phyloP scores from a whole-genome alignment of 805 yeast genomes.

The Zygotorulaspora sp. region DNA sequence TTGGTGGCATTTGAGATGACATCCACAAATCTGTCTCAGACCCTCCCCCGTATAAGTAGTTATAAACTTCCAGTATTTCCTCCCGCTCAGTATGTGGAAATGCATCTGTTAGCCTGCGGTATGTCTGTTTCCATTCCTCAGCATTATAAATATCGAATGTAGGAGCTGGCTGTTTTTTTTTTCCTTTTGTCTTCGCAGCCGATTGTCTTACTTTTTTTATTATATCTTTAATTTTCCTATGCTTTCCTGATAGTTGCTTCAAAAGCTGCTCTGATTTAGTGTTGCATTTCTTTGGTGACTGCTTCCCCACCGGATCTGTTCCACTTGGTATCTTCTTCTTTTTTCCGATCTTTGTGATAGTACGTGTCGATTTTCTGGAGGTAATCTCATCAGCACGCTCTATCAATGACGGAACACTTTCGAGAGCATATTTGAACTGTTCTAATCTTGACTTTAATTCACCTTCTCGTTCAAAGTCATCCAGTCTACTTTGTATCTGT shows the following conservation, averaged over 20 bases:
- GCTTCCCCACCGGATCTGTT: conserved; percentile 8
- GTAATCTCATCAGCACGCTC: neutral
- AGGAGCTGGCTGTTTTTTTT: neutral
- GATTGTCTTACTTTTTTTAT: conserved; percentile 7
- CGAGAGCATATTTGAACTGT: conserved; percentile 22
- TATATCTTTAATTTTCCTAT: conserved; percentile 28
- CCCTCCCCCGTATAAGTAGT: conserved; percentile 26
- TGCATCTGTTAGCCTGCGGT: conserved; percentile 14
- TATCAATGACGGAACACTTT: neutral
- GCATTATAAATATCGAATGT: conserved; percentile 27
- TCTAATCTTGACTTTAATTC: conserved; percentile 17
- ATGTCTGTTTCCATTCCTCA: conserved; percentile 30
- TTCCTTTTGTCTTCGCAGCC: neutral
- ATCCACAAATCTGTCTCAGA: conserved; percentile 18
- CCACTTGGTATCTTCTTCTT: conserved; percentile 6
- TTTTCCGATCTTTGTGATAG: conserved; percentile 1
- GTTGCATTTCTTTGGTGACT: conserved; percentile 10
- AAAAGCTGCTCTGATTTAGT: conserved; percentile 20
- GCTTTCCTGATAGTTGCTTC: conserved; percentile 32
- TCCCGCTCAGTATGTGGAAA: conserved; percentile 22
- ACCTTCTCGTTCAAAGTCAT: conserved; percentile 24
- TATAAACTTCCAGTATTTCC: conserved; percentile 24
- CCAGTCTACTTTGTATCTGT: conserved; percentile 32
- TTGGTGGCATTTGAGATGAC: conserved; percentile 23
- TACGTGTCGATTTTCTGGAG: neutral